These are phyloP conservation scores for Colletotrichum sp. DNA, from an alignment of 2,329 filamentous ascomycete genomes.

Conservation along the genomic window DNA sequence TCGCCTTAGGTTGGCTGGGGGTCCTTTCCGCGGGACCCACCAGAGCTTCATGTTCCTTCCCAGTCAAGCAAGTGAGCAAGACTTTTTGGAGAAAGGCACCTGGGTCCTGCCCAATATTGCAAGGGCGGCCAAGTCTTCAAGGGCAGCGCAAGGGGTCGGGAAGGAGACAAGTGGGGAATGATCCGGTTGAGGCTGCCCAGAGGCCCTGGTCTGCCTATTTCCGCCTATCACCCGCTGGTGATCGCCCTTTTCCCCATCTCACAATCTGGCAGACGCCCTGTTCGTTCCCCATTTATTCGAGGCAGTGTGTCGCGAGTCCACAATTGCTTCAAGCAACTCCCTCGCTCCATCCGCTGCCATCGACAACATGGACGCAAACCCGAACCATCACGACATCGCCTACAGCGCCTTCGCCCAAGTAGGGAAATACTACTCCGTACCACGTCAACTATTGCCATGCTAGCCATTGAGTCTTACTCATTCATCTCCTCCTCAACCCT, in stretches of 20 bases:
- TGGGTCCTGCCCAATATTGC: not conserved
- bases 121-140: not conserved
- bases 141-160: not conserved
- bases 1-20: not conserved
- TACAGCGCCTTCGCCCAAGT: not conserved
- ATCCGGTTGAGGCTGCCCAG: slow-evolving; percentile 1
- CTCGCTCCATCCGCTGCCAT: not conserved
- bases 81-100: not conserved
- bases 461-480: not conserved
- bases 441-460: not conserved
- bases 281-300: not conserved
- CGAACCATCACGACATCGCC: not conserved
- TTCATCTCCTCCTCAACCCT: not conserved
- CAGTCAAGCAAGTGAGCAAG: not conserved
- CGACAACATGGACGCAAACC: not conserved
- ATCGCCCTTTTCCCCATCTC: not conserved
- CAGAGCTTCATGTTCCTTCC: not conserved
- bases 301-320: not conserved
- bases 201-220: not conserved
- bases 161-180: not conserved
- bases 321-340: not conserved
- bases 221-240: not conserved
- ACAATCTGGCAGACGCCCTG: not conserved
- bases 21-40: not conserved
- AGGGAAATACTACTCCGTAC: not conserved